Conservation (phyloP, 495 filamentous ascomycete genomes). For the Hyaloscypha bicolor region DNA sequence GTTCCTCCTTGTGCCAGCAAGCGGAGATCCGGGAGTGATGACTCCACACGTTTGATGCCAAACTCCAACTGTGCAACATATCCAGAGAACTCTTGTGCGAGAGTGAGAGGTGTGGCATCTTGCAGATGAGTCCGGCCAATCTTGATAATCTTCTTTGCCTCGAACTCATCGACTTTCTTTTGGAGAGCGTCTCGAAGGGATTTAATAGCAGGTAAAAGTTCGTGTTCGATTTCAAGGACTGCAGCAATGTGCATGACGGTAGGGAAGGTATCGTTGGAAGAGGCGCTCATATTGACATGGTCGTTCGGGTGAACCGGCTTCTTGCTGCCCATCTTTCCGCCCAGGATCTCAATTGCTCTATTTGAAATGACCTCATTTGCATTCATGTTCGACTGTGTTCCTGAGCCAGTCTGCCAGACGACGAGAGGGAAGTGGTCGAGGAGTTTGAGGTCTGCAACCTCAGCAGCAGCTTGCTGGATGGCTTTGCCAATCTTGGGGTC, state of each 20-base stretch:
- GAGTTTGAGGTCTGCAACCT: slow-evolving; percentile 93
- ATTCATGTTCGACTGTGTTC: slow-evolving; percentile 99
- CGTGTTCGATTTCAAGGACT: slow-evolving; percentile 86
- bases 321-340: slow-evolving; percentile 91
- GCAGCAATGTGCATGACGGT: slow-evolving; percentile 99
- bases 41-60: slow-evolving; percentile 85
- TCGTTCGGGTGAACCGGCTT: slow-evolving; percentile 99
- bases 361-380: slow-evolving; percentile 99
- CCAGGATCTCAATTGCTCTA: slow-evolving; percentile 96
- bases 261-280: slow-evolving; percentile 98
- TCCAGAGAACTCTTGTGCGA: slow-evolving; percentile 97
- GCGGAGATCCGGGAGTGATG: slow-evolving; percentile 78
- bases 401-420: slow-evolving; percentile 98
- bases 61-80: slow-evolving; percentile 93
- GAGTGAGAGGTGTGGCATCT: slow-evolving; percentile 93
- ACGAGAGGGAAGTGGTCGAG: slow-evolving; percentile 96
- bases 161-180: slow-evolving; percentile 86
- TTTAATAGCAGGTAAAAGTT: slow-evolving; percentile 80
- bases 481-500: slow-evolving; percentile 91
- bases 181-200: slow-evolving; percentile 81
- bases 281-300: slow-evolving; percentile 98
- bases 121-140: slow-evolving; percentile 98
- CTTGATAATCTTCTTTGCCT: slow-evolving; percentile 87
- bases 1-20: slow-evolving; percentile 92
- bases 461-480: slow-evolving; percentile 90